Base-by-base conservation (phyloP, 2,329 filamentous ascomycete species). In the Arthrobotrys entomopaga region DNA sequence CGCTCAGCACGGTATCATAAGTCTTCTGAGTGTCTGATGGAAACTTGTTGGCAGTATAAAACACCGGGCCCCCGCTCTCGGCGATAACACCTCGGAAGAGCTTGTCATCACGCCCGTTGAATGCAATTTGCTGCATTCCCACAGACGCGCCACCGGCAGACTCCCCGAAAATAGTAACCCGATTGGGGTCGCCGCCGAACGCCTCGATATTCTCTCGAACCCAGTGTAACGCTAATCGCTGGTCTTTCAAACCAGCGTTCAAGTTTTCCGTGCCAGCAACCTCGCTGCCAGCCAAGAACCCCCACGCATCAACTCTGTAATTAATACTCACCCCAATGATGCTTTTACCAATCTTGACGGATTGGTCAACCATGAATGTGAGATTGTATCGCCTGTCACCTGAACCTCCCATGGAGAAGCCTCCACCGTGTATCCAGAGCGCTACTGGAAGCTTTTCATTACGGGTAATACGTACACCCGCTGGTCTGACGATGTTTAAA, bases 141-240 rank as follows among this genome's bases (percentile, higher is more conserved):
- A 87, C 82, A 3, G 82, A 84, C 56, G 83, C 83, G 53, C 81
- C 85, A 11, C 86, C 86, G 0, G 86, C 85, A 2, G 83, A 85
- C 80, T 88, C 84, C 88, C 89, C 85, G 87, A 87, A 92, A 59
- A 89, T 79, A 1, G 87, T 90, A 24, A 90, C 83, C 70, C 86
- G 84, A 8, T 81, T 80, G 1, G 82, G 82, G 77, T 90, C 85
- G 1, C 88, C 89, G 10, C 88, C 88, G 80, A 90, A 89, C 2
- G 80, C 81, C 4, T 80, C 84, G 63, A 89, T 86, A 79, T 89
- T 89, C 24, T 84, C 82, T 75, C 83, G 82, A 24, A 90, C 84
- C 89, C 88, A 91, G 65, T 83, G 81, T 20, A 90, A 82, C 11
- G 87, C 82, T 13, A 85, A 78, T 71, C 85, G 83, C 80, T 90